Evolutionary conservation across 306 rosid species (phyloP).

Genomic region (Acmispon strigosus): DNA sequence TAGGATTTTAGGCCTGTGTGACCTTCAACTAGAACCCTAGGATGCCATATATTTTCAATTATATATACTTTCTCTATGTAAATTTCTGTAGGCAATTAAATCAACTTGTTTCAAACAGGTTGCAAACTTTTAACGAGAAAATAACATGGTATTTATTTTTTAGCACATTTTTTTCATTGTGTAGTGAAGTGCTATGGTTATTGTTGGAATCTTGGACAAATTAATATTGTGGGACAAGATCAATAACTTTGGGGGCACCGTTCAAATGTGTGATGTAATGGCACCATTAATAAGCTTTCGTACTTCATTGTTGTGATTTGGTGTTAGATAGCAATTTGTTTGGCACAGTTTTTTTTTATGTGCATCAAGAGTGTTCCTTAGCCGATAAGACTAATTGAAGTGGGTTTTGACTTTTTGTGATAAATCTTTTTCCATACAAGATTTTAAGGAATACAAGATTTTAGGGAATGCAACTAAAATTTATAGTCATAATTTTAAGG

Average conservation of each 20-base stretch:
- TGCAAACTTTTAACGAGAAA: no score
- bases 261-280: constrained; percentile 2
- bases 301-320: constrained; percentile 1
- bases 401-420: no score
- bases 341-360: background rate
- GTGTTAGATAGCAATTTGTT: background rate
- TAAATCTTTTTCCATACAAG: no score
- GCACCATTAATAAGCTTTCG: constrained; percentile 5
- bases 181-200: background rate
- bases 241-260: background rate
- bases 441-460: no score
- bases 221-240: constrained; percentile 9
- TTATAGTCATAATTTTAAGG: no score
- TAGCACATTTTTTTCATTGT: background rate
- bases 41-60: constrained; percentile 11
- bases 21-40: constrained; percentile 12
- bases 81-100: constrained; percentile 9
- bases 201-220: background rate
- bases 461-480: no score
- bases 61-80: constrained; percentile 17
- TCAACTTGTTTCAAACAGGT: constrained; percentile 11
- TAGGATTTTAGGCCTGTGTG: constrained; percentile 15
- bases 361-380: background rate
- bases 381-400: no score
- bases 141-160: no score